phyloP scores from a whole-genome alignment of 2,329 filamentous ascomycete species.

The Sarocladiaceae sp. region DNA sequence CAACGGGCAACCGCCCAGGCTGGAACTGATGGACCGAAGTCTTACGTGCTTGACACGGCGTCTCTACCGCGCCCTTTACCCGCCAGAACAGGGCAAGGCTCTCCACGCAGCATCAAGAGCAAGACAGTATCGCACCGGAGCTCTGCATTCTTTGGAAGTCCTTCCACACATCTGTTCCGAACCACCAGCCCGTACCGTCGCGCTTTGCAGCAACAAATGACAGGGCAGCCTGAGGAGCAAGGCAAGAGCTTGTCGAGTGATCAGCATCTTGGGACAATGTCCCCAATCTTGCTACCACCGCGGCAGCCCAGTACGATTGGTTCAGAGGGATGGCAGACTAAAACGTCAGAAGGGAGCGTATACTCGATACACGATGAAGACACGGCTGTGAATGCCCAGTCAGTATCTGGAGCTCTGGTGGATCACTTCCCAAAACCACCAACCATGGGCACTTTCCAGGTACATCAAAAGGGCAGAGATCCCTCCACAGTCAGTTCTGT shows the following conservation, averaged over 20 bases:
- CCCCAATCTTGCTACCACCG: slow-evolving; percentile 32
- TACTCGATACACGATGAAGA: slow-evolving; percentile 36
- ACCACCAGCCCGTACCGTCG: slow-evolving; percentile 53
- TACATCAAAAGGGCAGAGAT: slow-evolving; percentile 17
- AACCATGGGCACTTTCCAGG: background rate
- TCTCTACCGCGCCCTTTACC: too few species aligned
- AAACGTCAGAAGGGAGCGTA: slow-evolving; percentile 42
- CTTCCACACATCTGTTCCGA: slow-evolving; percentile 46
- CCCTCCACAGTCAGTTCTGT: slow-evolving; percentile 41
- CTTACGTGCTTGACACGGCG: too few species aligned
- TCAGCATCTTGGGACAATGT: slow-evolving; percentile 36
- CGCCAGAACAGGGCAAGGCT: background rate
- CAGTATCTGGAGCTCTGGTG: background rate
- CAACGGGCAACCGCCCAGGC: background rate
- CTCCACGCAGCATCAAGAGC: background rate
- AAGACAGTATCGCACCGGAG: slow-evolving; percentile 22
- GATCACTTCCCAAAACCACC: background rate
- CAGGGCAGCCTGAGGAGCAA: slow-evolving; percentile 19
- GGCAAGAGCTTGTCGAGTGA: slow-evolving; percentile 10
- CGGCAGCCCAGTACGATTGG: slow-evolving; percentile 34
- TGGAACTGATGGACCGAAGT: too few species aligned
- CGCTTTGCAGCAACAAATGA: slow-evolving; percentile 43
- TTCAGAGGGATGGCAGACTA: slow-evolving; percentile 33
- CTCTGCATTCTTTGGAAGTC: slow-evolving; percentile 49
- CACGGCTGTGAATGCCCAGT: slow-evolving; percentile 11